Base-by-base conservation (phyloP, 1,284 basidiomycete species). In the Microbotryum violaceum region DNA sequence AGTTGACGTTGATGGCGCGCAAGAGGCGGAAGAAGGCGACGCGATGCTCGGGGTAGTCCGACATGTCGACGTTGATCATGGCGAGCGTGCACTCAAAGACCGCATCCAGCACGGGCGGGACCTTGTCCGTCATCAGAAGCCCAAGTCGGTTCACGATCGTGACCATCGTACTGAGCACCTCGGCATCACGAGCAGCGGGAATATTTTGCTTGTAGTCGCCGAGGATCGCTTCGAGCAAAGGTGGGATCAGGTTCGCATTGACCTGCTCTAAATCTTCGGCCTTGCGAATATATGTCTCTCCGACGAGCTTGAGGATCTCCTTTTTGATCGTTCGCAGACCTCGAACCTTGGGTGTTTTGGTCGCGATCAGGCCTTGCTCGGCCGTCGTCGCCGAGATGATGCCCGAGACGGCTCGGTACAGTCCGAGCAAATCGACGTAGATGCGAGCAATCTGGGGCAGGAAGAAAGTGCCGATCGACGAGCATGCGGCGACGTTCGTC, bases 321-420 rank as follows among this genome's bases (percentile, higher is more conserved):
- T 98, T 98, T 80, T 98, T 98, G 74, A 98, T 94, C 6, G 96
- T 97, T 58, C 96, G 83, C 62, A 98, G 79, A 65, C 91, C 87
- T 67, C 96, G 85, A 69, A 98, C 85, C 82, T 96, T 96, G 6
- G 94, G 94, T 4, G 94, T 98, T 79, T 96, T 96, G 31, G 96
- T 97, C 3, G 94, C 93, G 71, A 98, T 86, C 48, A 85, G 77
- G 49, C 93, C 91, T 75, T 93, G 89, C 70, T 84, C 84, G 23
- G 85, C 87, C 46, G 98, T 88, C 21, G 89, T 91, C 74, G 92
- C 88, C 73, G 88, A 94, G 74, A 99, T 97, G 72, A 98, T 91
- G n/a, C 90, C 87, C 70, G 91, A 94, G 63, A 97, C 93, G 31
- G 92, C 94, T 76, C 92, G 93, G 81, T 99, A 99, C 62, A 99